Conservation (phyloP, 1,139 yeast genomes). For the Blastobotrys petasosporus region DNA sequence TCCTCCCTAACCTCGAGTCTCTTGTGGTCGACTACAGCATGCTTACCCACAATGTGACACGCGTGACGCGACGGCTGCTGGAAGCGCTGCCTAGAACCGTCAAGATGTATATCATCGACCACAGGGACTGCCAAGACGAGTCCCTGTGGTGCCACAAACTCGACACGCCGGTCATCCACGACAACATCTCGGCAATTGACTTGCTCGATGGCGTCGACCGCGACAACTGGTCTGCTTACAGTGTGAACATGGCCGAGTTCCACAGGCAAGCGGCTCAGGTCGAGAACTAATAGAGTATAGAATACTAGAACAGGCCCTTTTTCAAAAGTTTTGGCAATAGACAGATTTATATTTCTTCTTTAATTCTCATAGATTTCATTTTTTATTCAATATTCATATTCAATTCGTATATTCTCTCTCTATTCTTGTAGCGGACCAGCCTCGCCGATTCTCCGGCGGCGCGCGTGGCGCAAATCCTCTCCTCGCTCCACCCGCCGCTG, state of each 20-base stretch:
- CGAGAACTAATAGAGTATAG: not conserved
- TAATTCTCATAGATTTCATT: not conserved
- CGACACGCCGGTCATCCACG: constrained; percentile 1
- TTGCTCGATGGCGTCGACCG: constrained; percentile 9
- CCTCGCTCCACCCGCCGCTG: no score
- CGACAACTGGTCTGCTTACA: constrained; percentile 4
- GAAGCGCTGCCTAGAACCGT: constrained; percentile 7
- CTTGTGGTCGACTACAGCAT: constrained; percentile 11
- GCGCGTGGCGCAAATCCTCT: no score
- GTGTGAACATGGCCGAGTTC: constrained; percentile 4
- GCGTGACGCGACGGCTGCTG: constrained; percentile 8
- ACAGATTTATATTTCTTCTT: constrained; percentile 3
- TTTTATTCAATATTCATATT: no score
- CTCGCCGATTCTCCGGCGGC: no score
- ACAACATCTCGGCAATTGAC: constrained; percentile 8
- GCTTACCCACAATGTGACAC: constrained; percentile 3
- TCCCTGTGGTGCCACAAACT: constrained; percentile 11
- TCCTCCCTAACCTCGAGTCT: constrained; percentile 10
- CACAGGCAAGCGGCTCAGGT: not conserved
- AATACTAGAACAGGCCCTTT: not conserved
- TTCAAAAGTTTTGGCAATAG: not conserved
- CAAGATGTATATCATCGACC: constrained; percentile 13
- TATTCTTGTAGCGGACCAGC: no score
- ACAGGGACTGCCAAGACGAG: constrained; percentile 10
- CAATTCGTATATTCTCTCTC: no score